A percentile compares a stretch with the other conserved stretches of the same genome.
Conservation (phyloP, 2,329 filamentous ascomycete genomes). For the Aureobasidium pullulans region DNA sequence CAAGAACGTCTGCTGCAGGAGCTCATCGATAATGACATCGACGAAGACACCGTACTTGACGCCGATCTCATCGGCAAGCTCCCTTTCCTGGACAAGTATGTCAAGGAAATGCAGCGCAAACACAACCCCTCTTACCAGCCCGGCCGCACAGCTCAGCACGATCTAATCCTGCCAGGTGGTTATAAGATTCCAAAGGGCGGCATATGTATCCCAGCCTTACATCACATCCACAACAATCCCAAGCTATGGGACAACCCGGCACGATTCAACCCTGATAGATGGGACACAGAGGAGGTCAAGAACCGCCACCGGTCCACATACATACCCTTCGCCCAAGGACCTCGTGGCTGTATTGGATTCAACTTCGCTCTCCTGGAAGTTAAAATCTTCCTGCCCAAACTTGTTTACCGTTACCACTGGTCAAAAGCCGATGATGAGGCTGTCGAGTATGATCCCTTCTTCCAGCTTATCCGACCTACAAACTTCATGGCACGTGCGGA, state of each 20-base stretch:
- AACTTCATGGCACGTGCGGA: constrained; percentile 48
- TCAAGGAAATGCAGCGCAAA: constrained; percentile 54
- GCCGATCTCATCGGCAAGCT: constrained; percentile 36
- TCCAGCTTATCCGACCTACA: constrained; percentile 50
- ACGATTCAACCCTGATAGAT: constrained; percentile 53
- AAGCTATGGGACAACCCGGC: constrained; percentile 51
- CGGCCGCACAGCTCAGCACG: constrained; percentile 48
- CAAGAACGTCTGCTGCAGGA: constrained; percentile 54
- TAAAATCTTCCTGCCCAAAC: constrained; percentile 51
- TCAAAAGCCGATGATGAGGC: constrained; percentile 42
- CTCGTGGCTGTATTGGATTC: constrained; percentile 55
- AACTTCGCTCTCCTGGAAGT: constrained; percentile 57
- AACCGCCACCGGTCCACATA: constrained; percentile 46
- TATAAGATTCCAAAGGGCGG: constrained; percentile 48
- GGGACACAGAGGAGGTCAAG: constrained; percentile 49
- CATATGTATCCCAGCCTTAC: constrained; percentile 46
- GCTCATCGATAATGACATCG: constrained; percentile 36
- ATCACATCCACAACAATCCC: constrained; percentile 45
- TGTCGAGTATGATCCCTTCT: constrained; percentile 53
- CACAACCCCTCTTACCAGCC: constrained; percentile 58
- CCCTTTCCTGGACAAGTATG: constrained; percentile 48
- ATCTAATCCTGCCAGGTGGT: constrained; percentile 52
- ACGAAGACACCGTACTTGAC: constrained; percentile 29
- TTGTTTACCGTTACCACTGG: constrained; percentile 54
- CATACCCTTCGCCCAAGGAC: constrained; percentile 52